phyloP scores from a whole-genome alignment of 495 filamentous ascomycete species.

The Eremomyces bilateralis region DNA sequence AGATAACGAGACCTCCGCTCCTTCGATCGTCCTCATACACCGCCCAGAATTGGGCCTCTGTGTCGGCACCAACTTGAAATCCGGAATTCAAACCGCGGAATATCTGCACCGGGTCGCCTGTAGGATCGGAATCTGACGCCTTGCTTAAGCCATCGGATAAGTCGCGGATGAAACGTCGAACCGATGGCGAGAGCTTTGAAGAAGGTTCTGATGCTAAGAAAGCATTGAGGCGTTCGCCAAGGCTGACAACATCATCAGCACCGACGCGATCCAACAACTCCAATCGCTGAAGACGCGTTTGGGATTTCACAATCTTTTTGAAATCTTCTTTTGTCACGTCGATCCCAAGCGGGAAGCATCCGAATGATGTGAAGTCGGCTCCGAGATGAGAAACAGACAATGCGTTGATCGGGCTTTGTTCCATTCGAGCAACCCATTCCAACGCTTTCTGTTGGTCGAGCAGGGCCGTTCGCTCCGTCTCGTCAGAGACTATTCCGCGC shows the following conservation, averaged over 20 bases:
- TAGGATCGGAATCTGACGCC: constrained; percentile 5
- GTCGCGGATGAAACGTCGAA: constrained; percentile 2
- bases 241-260: constrained; percentile 7
- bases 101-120: constrained; percentile 12
- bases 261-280: constrained; percentile 25
- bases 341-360: constrained; percentile 35
- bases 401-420: constrained; percentile 21
- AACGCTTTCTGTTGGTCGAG: constrained; percentile 1
- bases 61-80: constrained; percentile 24
- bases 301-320: constrained; percentile 27
- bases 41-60: constrained; percentile 35
- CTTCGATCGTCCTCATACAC: constrained; percentile 27
- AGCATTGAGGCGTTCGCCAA: constrained; percentile 4
- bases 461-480: no score
- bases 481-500: no score
- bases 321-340: constrained; percentile 24
- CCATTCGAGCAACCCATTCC: constrained; percentile 9
- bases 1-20: constrained; percentile 22
- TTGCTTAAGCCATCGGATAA: constrained; percentile 6
- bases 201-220: constrained; percentile 2
- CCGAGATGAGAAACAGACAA: constrained; percentile 28
- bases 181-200: no score
- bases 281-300: constrained; percentile 25
- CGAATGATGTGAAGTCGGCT: constrained; percentile 24
- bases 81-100: constrained; percentile 32